Percentiles rank a stretch among this genome's conserved stretches.
phyloP scores from a whole-genome alignment of 2,329 filamentous ascomycete genomes.

The Sporothrix pseudoabietina region DNA sequence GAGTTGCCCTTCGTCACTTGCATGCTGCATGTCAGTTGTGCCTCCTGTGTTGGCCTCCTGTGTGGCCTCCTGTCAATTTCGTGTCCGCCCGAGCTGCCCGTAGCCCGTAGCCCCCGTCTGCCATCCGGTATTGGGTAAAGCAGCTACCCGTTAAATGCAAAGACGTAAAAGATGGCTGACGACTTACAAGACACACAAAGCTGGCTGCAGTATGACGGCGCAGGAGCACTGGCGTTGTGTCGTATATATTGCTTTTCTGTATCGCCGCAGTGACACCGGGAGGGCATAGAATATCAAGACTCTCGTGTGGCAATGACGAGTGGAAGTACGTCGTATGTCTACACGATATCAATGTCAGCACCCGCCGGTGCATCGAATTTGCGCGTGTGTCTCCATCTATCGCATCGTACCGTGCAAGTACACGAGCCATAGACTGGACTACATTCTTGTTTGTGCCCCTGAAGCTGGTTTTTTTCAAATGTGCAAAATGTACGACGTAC shows the following conservation, averaged over 20 bases:
- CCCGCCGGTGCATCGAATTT: neutral
- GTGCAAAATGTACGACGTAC: neutral
- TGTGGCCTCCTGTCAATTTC: neutral
- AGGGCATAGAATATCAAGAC: neutral
- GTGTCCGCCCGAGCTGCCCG: neutral
- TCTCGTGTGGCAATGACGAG: neutral
- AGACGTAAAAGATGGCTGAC: neutral
- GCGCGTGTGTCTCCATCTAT: neutral
- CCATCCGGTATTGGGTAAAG: neutral
- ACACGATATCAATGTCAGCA: neutral
- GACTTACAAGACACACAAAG: neutral
- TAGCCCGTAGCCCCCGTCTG: neutral
- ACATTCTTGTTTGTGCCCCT: too few relatives aligned
- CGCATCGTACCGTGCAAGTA: neutral
- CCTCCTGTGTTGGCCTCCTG: neutral
- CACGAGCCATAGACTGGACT: neutral
- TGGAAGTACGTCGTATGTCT: neutral
- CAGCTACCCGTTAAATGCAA: neutral
- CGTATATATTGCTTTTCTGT: conserved; percentile 9
- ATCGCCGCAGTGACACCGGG: conserved; percentile 18
- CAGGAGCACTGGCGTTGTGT: neutral
- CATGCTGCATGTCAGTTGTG: neutral
- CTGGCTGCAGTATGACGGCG: conserved; percentile 5
- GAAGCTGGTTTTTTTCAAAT: neutral
- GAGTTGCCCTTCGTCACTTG: neutral